Evolutionary conservation across 208 protist genomes (phyloP).

Genomic region (Acanthamoeba lenticulata): DNA sequence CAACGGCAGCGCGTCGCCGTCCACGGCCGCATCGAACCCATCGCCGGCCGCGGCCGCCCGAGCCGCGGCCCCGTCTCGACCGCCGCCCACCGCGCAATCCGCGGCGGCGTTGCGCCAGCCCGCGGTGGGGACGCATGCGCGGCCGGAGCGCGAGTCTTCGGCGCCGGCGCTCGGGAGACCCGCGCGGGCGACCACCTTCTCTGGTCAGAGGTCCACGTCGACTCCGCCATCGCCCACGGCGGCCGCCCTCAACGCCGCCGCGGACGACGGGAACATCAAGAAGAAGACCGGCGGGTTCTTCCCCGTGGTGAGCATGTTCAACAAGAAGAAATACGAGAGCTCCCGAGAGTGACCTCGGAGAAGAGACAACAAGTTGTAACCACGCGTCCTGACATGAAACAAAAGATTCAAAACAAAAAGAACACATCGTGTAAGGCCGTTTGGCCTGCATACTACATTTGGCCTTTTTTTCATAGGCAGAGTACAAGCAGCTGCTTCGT

Average conservation of each 20-base stretch:
- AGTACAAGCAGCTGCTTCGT: too few relatives aligned
- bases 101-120: background rate
- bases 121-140: background rate
- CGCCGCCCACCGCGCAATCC: background rate
- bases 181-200: background rate
- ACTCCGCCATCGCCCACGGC: background rate
- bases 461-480: too few relatives aligned
- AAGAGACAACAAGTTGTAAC: too few relatives aligned
- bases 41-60: background rate
- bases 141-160: background rate
- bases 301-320: background rate
- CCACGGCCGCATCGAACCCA: background rate
- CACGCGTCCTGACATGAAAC: too few relatives aligned
- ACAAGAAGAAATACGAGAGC: too few relatives aligned
- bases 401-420: too few relatives aligned
- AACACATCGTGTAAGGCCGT: too few relatives aligned
- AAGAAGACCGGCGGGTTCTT: background rate
- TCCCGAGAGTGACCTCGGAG: too few relatives aligned
- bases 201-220: background rate
- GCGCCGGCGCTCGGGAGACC: background rate
- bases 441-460: too few relatives aligned
- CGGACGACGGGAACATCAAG: background rate
- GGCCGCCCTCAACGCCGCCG: too few relatives aligned
- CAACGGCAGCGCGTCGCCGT: background rate
- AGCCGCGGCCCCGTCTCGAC: background rate